Percentiles rank a stretch among this genome's conserved stretches.
These are phyloP conservation scores for Naganishia sp. DNA, from an alignment of 1,284 basidiomycete species.

Conservation along the genomic window DNA sequence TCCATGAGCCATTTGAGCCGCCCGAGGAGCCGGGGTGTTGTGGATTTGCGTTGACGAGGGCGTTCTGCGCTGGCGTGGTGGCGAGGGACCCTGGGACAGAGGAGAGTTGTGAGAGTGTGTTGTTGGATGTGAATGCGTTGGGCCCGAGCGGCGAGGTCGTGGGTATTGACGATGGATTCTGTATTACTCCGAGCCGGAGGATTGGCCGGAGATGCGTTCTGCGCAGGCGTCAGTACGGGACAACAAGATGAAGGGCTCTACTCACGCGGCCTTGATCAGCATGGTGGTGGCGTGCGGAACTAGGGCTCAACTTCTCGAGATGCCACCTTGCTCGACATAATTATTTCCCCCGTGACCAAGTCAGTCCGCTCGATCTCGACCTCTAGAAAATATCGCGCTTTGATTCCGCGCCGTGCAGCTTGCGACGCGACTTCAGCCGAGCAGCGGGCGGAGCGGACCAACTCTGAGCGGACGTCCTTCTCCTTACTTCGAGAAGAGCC, in stretches of 20 bases:
- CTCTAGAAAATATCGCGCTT: neutral
- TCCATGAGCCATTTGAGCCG: conserved; percentile 34
- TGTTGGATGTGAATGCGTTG: conserved; percentile 53
- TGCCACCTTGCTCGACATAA: no score
- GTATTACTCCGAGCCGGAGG: conserved; percentile 42
- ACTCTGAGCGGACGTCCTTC: no score
- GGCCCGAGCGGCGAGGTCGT: conserved; percentile 36
- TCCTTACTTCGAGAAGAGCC: no score
- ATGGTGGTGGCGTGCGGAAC: conserved; percentile 33
- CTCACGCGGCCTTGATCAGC: conserved; percentile 52
- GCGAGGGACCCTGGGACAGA: conserved; percentile 38
- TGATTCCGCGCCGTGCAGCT: conserved; percentile 5
- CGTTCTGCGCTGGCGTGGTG: conserved; percentile 47
- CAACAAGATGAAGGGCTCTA: conserved; percentile 8
- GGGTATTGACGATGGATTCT: conserved; percentile 31
- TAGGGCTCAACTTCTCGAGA: no score
- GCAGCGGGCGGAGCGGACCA: no score
- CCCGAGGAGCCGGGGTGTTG: conserved; percentile 33
- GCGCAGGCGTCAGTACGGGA: neutral
- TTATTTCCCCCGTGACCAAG: no score
- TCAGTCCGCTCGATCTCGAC: neutral
- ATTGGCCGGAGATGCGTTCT: conserved; percentile 52
- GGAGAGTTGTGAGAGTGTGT: conserved; percentile 44
- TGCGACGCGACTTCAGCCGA: conserved; percentile 6
- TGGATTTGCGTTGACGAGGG: conserved; percentile 39